phyloP scores from a whole-genome alignment of 805 yeast species.

The Candida germanica region DNA sequence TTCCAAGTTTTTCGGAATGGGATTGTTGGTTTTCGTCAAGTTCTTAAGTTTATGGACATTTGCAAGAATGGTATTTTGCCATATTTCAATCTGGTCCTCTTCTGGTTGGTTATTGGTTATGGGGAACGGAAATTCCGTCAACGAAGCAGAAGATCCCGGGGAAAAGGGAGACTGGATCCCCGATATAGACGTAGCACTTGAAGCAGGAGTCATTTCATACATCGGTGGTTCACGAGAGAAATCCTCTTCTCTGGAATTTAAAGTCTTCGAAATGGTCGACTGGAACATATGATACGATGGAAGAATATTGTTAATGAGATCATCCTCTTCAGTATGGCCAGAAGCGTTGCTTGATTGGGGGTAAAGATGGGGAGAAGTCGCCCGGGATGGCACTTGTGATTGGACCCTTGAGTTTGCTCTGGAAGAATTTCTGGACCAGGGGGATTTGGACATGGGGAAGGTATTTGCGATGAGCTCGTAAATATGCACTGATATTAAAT shows the following conservation, averaged over 20 bases:
- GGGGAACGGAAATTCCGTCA: constrained; percentile 19
- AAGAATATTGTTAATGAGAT: constrained; percentile 30
- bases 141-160: constrained; percentile 5
- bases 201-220: constrained; percentile 27
- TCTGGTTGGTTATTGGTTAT: constrained; percentile 2
- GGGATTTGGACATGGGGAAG: too few relatives aligned
- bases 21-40: constrained; percentile 26
- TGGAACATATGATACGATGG: constrained; percentile 47
- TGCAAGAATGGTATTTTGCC: constrained; percentile 43
- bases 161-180: constrained; percentile 16
- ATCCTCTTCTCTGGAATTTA: constrained; percentile 38
- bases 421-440: too few relatives aligned
- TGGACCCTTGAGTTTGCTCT: too few relatives aligned
- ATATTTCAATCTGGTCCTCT: constrained; percentile 18
- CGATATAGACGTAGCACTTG: constrained; percentile 14
- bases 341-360: background rate
- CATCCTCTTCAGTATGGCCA: constrained; percentile 12
- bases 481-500: too few relatives aligned
- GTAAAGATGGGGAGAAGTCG: background rate
- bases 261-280: constrained; percentile 36
- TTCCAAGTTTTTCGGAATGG: constrained; percentile 27
- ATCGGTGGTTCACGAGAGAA: constrained; percentile 40
- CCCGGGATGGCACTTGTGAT: too few relatives aligned
- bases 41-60: constrained; percentile 39
- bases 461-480: too few relatives aligned